Evolutionary conservation across 2,329 filamentous ascomycete species (phyloP), one percentile per base, ranked within the genome.

Genomic region (Diaporthe citrichinensis): DNA sequence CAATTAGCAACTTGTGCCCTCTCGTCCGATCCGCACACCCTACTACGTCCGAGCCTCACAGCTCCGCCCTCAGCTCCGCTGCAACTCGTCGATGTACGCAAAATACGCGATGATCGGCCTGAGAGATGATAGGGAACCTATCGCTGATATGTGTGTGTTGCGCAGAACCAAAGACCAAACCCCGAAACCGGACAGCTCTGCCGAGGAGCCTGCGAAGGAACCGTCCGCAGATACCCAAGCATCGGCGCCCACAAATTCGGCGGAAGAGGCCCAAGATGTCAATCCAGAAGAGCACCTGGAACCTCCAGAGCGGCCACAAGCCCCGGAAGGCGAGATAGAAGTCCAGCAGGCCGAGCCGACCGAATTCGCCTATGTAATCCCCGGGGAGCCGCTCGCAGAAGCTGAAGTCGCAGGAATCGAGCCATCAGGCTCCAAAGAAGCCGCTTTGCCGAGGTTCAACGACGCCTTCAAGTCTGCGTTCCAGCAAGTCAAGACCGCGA

Each of bases 1-100:
- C 25, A 46, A 49, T 41, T 62, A 82, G 80, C 79, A 78, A 77
- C 77, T 79, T 68, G 72, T 80, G 55, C 59, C 76, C 51, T 76
- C 74, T 72, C 74, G 67, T 34, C 74, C 74, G 23, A 72, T 61
- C 36, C 76, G 71, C 41, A 72, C 65, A 28, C 74, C 71, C 17
- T 71, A 72, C 74, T 73, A 58, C 71, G 46, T 72, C 34, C 74
- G 72, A 61, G 68, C 68, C 46, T 72, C 76, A 25, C 74, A 76
- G 31, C 46, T 61, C 39, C 74, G 72, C 15, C 25, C 46, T 34
- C 76, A 77, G 51, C 57, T 75, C 57, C 76, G 76, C 28, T 75
- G 72, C 57, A 77, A 73, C 62, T 73, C 73, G 14, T 77, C 76
- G 31, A 75, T 68, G 76, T 77, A 36, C 41, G 76, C 57, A 23